A percentile compares a stretch with the other conserved stretches of the same genome.
phyloP scores from a whole-genome alignment of 2,329 filamentous ascomycete species.

The Aspergillus sp. region DNA sequence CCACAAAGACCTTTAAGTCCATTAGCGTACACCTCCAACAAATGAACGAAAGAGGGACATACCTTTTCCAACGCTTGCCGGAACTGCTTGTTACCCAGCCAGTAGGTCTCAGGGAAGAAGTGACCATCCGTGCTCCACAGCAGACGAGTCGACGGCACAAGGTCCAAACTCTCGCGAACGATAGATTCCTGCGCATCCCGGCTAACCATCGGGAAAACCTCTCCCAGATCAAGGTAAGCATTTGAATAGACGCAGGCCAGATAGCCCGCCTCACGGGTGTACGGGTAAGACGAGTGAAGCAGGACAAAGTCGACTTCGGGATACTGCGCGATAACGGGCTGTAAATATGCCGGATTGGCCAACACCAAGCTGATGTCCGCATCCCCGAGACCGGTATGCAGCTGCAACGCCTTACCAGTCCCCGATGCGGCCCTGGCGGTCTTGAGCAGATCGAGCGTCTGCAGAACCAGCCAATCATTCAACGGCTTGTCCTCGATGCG shows the following conservation, averaged over 20 bases:
- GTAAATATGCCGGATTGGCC: slow-evolving; percentile 67
- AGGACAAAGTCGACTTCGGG: slow-evolving; percentile 65
- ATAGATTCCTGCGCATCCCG: slow-evolving; percentile 65
- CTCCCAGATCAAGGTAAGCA: slow-evolving; percentile 73
- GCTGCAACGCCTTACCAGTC: slow-evolving; percentile 64
- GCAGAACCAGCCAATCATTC: slow-evolving; percentile 62
- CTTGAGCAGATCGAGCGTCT: slow-evolving; percentile 52
- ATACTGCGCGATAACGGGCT: slow-evolving; percentile 62
- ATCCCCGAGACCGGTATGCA: slow-evolving; percentile 76
- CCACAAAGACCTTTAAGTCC: slow-evolving; percentile 50
- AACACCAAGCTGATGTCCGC: slow-evolving; percentile 63
- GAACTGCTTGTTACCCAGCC: slow-evolving; percentile 64
- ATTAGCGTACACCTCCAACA: not conserved
- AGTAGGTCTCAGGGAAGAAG: slow-evolving; percentile 69
- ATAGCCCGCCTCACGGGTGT: slow-evolving; percentile 69
- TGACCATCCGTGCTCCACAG: slow-evolving; percentile 76
- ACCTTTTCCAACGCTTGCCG: slow-evolving; percentile 62
- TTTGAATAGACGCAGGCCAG: slow-evolving; percentile 69
- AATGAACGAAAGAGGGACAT: slow-evolving; percentile 2
- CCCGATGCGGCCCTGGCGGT: slow-evolving; percentile 28
- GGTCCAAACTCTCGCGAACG: slow-evolving; percentile 63
- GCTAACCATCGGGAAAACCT: slow-evolving; percentile 72
- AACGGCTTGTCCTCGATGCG: slow-evolving; percentile 54
- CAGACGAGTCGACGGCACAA: slow-evolving; percentile 66
- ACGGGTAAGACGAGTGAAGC: slow-evolving; percentile 74